Evolutionary conservation across 169 alveolate genomes (phyloP).

Genomic region (Plasmodium gaboni): DNA sequence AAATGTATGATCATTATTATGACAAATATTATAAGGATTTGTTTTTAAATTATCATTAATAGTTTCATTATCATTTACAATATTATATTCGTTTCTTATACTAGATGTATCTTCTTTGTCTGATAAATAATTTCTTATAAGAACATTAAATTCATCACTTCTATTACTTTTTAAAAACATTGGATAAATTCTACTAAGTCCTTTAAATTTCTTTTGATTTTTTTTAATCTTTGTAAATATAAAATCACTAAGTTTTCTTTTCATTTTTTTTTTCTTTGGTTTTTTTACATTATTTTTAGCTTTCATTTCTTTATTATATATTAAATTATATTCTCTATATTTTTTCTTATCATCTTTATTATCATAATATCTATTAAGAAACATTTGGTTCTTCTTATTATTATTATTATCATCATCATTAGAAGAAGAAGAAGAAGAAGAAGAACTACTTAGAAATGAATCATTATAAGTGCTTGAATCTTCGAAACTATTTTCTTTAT

Average conservation of each 20-base stretch:
- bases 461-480: too few relatives aligned
- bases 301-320: background rate
- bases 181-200: slow-evolving; percentile 30
- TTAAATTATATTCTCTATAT: background rate
- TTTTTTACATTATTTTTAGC: slow-evolving; percentile 6
- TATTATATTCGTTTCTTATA: too few relatives aligned
- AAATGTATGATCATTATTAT: background rate
- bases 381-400: background rate
- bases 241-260: slow-evolving; percentile 64
- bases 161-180: slow-evolving; percentile 19
- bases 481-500: too few relatives aligned
- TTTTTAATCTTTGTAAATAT: slow-evolving; percentile 43
- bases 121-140: slow-evolving; percentile 28
- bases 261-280: slow-evolving; percentile 17
- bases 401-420: background rate
- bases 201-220: slow-evolving; percentile 44
- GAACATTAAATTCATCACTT: slow-evolving; percentile 37
- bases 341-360: background rate
- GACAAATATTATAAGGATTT: background rate
- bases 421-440: background rate
- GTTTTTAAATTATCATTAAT: background rate
- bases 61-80: too few relatives aligned
- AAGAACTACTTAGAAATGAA: background rate
- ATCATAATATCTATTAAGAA: background rate
- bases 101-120: slow-evolving; percentile 3